Percentiles rank a stretch among this genome's conserved stretches.
Conservation (phyloP, 768 basidiomycete genomes). For the Lactarius psammicola region DNA sequence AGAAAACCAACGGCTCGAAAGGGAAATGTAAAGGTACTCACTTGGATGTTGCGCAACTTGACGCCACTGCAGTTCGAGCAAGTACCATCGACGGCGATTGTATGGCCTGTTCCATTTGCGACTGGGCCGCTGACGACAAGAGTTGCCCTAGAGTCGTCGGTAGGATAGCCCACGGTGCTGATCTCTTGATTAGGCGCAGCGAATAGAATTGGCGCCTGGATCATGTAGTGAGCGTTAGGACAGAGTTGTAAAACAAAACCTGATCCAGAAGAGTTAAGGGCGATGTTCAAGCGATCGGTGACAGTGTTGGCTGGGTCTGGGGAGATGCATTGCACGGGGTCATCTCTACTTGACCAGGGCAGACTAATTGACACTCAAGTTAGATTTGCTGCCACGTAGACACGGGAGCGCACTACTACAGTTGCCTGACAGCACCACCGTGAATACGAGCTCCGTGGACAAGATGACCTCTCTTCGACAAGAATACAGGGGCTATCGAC, state of each 20-base stretch:
- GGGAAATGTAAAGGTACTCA: constrained; percentile 31
- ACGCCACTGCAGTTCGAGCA: constrained; percentile 59
- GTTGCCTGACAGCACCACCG: not conserved
- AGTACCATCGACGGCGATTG: constrained; percentile 68
- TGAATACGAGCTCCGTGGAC: no score
- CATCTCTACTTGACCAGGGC: not conserved
- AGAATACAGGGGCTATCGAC: not conserved
- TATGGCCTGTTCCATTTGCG: constrained; percentile 60
- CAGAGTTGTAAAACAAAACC: constrained; percentile 70
- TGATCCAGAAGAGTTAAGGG: constrained; percentile 62
- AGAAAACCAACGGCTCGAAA: not conserved
- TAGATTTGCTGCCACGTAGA: not conserved
- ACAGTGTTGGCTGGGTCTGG: constrained; percentile 59
- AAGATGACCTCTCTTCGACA: not conserved
- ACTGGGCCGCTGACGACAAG: constrained; percentile 68
- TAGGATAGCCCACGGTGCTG: constrained; percentile 74
- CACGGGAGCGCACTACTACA: not conserved
- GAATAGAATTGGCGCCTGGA: constrained; percentile 66
- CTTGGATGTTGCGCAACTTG: constrained; percentile 71
- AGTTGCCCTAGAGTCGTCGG: constrained; percentile 60
- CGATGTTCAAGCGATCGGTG: constrained; percentile 64
- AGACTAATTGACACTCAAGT: not conserved
- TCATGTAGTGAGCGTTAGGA: constrained; percentile 56
- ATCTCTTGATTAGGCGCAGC: constrained; percentile 74
- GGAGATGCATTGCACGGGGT: constrained; percentile 32